Base-by-base conservation (phyloP, 148 eudicot species). In the Spergularia bocconei region DNA sequence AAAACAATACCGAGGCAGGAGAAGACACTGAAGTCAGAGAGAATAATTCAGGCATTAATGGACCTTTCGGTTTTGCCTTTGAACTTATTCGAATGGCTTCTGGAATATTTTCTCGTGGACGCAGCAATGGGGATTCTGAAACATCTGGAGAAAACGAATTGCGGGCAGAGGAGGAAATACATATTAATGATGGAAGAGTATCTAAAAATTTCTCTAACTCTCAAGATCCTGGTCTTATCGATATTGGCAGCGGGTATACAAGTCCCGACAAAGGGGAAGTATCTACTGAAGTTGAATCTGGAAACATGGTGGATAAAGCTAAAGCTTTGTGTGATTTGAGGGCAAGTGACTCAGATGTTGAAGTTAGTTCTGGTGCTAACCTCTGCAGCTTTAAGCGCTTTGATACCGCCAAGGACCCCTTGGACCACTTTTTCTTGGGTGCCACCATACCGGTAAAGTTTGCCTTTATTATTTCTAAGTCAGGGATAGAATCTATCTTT, bases 401-500 rank as follows among this genome's bases (percentile, higher is more conserved):
- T 85, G 99, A 95, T 86, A 88, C 88, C 33, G 91, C 87, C 56
- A 88, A 88, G 82, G 94, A 95, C 75, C 99, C 98, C 19, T 71
- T 55, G 29, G 99, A 92, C 78, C 97, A 95, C 86, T 77, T 89
- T 79, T 95, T 81, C 80, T 81, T 87, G 67, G 89, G 86, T 78
- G 68, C 89, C 67, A 84, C 74, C 77, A 74, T 76, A 73, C 86
- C 80, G 85, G 99, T 92, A 71, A 78, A 71, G 66, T 54, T 55
- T 55, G 47, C 39, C 38, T 78, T 75, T n/a, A 72, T 0, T 55
- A 36, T 50, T 39, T 19, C 25, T 54, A 29, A 29, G 36, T 29
- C 9, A 44, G 48, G 48, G 48, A 44, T 44, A 44, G 4, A 44
- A 6, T 44, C 10, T 44, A 44, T 44, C 10, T 44, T 44, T 29